phyloP scores from a whole-genome alignment of 1,284 basidiomycete species.

The Moniliella sp. region DNA sequence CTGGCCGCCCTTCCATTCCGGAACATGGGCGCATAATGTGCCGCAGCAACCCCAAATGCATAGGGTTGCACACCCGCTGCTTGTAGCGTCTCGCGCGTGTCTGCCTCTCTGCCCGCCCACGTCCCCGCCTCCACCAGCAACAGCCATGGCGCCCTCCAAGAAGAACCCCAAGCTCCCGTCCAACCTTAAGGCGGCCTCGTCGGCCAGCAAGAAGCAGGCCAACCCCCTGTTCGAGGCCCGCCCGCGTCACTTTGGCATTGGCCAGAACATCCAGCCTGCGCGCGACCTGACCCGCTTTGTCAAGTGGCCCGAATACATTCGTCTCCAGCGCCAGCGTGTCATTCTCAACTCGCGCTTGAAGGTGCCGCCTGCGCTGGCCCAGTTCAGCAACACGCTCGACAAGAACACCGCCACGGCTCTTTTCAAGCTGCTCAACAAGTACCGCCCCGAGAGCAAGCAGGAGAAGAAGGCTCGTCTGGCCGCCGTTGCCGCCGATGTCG shows the following conservation, averaged over 20 bases:
- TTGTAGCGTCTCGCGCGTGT: no score
- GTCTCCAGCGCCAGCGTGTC: slow-evolving; percentile 93
- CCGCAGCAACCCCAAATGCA: no score
- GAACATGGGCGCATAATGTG: no score
- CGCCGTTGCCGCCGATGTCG: slow-evolving; percentile 51
- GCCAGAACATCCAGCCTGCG: slow-evolving; percentile 77
- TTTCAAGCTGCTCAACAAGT: slow-evolving; percentile 95
- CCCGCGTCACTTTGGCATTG: slow-evolving; percentile 83
- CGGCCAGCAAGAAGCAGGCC: no score
- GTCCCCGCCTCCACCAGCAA: no score
- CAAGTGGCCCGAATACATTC: slow-evolving; percentile 98
- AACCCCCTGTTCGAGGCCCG: slow-evolving; percentile 81
- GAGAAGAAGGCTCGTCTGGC: slow-evolving; percentile 91
- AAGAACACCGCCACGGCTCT: slow-evolving; percentile 97
- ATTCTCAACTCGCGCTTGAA: slow-evolving; percentile 95
- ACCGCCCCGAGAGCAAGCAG: slow-evolving; percentile 71
- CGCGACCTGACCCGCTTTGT: slow-evolving; percentile 89
- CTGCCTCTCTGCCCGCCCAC: no score
- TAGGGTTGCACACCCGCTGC: no score
- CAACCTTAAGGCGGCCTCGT: no score
- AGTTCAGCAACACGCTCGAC: slow-evolving; percentile 93
- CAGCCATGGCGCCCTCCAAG: no score
- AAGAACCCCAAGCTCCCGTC: no score
- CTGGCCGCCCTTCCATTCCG: no score
- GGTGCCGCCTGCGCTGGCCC: slow-evolving; percentile 90